phyloP scores from a whole-genome alignment of 768 basidiomycete species.

The Rossbeevera mucosa region DNA sequence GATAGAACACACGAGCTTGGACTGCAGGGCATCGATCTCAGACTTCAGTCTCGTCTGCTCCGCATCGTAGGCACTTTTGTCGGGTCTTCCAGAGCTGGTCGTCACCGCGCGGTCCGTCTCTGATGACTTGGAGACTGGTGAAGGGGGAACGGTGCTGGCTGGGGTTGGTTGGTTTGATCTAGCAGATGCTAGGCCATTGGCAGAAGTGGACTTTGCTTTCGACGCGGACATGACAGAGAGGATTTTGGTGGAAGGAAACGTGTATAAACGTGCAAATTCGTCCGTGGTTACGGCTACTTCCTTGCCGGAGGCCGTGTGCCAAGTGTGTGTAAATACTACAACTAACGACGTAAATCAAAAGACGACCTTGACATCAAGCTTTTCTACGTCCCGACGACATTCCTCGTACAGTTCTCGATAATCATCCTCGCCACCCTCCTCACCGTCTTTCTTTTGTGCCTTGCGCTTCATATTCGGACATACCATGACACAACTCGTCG shows the following conservation, averaged over 20 bases:
- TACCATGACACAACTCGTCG: slow-evolving; percentile 96
- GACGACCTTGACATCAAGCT: slow-evolving; percentile 65
- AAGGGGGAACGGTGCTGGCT: slow-evolving; percentile 25
- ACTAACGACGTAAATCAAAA: slow-evolving; percentile 38
- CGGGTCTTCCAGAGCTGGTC: slow-evolving; percentile 58
- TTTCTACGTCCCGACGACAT: slow-evolving; percentile 79
- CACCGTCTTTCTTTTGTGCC: slow-evolving; percentile 53
- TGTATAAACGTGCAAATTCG: slow-evolving; percentile 14
- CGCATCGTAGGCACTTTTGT: slow-evolving; percentile 77
- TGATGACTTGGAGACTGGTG: slow-evolving; percentile 20
- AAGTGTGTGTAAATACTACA: background rate
- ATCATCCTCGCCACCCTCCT: slow-evolving; percentile 73
- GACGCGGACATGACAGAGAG: slow-evolving; percentile 33
- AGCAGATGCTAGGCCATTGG: slow-evolving; percentile 42
- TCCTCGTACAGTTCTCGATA: slow-evolving; percentile 86
- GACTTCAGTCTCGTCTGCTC: slow-evolving; percentile 81
- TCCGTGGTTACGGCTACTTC: background rate
- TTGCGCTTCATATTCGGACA: slow-evolving; percentile 79
- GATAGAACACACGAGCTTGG: slow-evolving; percentile 63
- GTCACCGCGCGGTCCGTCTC: slow-evolving; percentile 18
- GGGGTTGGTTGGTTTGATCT: slow-evolving; percentile 20
- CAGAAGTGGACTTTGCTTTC: slow-evolving; percentile 52
- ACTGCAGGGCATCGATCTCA: slow-evolving; percentile 80
- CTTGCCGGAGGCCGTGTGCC: background rate
- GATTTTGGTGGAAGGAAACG: slow-evolving; percentile 16